Evolutionary conservation across 1,284 basidiomycete genomes (phyloP).

Genomic region (Fomes fomentarius): DNA sequence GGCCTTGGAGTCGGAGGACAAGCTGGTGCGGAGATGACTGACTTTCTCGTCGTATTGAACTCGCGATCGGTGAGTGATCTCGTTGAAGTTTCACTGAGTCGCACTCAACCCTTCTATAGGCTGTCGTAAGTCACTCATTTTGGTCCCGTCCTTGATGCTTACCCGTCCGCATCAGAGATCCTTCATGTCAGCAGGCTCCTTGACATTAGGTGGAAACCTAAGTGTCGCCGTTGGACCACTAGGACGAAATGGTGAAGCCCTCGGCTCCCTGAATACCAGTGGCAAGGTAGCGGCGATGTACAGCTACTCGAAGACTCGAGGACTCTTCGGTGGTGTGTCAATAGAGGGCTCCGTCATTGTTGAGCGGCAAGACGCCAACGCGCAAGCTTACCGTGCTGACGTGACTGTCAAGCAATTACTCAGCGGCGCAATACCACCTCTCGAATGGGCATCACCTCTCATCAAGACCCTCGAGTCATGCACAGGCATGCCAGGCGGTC

Average conservation of each 20-base stretch:
- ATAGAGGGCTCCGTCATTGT: slow-evolving; percentile 95
- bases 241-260: slow-evolving; percentile 93
- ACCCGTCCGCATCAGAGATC: slow-evolving; percentile 55
- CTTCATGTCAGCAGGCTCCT: slow-evolving; percentile 94
- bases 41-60: slow-evolving; percentile 94
- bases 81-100: too few relatives aligned
- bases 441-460: slow-evolving; percentile 76
- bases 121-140: slow-evolving; percentile 50
- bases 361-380: slow-evolving; percentile 92
- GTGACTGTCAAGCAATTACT: slow-evolving; percentile 82
- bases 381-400: slow-evolving; percentile 75
- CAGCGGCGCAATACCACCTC: slow-evolving; percentile 73
- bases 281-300: slow-evolving; percentile 96
- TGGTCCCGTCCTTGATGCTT: background rate
- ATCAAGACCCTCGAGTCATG: slow-evolving; percentile 75
- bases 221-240: slow-evolving; percentile 93
- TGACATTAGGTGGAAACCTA: slow-evolving; percentile 93
- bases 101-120: slow-evolving; percentile 42
- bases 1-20: slow-evolving; percentile 91
- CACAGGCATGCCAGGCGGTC: slow-evolving; percentile 70
- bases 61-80: slow-evolving; percentile 62
- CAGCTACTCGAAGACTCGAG: slow-evolving; percentile 93
- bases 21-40: slow-evolving; percentile 88
- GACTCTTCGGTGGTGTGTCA: slow-evolving; percentile 84
- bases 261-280: slow-evolving; percentile 83